Base-by-base conservation (phyloP, 169 alveolate genomes). In the Plasmodium billcollinsi region DNA sequence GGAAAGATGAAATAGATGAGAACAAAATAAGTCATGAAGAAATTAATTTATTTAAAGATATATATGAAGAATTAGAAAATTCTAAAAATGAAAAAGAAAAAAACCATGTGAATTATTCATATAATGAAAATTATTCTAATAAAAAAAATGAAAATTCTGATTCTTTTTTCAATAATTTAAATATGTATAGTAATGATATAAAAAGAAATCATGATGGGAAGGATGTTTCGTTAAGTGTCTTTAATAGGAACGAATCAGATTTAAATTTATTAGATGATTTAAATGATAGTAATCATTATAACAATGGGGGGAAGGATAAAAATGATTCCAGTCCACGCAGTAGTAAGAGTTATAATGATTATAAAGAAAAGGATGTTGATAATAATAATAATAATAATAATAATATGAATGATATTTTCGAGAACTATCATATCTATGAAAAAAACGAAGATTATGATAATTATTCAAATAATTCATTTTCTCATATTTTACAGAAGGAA, bases 11-110 rank as follows among this genome's bases (percentile, higher is more conserved):
- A 59, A 9, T 74, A 74, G 58, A 52, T 9, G 74, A 74, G 21
- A 61, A 59, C 26, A 74, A 45, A 33, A 58, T 45, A 61, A 39
- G 43, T 9, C 74, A 74, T 14, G 62, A 74, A 15, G 88, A 78
- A 26, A 26, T 47, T 50, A 65, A 18, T 29, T 29, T 78, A 33
- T 59, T 78, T 78, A 78, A 78, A 26, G 89, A 78, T 70, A 78
- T 78, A 26, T 78, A 78, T 70, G 74, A 78, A 29, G 89, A 78
- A 61, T 47, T 78, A 15, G 78, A 78, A 78, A 78, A 65, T n/a
- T 24, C 72, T 12, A 58, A 39, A 18, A 65, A 78, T 58, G 49
- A 49, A 52, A 33, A 63, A 15, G 67, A 65, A 58, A 70, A 29
- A 8, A 59, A 24, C 18, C 5, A 39, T 39, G 47, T 5, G 47